Conservation (phyloP, 169 alveolate species). For the Eimeria falciformis region DNA sequence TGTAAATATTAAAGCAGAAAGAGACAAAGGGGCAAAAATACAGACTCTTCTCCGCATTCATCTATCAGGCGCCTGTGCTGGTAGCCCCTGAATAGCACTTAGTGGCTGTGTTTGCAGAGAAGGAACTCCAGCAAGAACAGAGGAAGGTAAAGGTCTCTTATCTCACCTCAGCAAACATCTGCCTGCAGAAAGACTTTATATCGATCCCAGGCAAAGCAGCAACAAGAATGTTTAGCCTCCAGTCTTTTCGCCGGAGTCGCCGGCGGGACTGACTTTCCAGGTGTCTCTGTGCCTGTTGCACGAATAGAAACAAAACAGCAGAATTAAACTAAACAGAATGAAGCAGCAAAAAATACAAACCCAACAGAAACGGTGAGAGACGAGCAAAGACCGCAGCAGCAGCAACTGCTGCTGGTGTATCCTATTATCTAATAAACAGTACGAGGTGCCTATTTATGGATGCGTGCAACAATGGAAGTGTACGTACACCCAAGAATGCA, state of each 20-base stretch:
- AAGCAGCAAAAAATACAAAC: not conserved
- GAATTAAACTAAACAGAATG: too few relatives aligned
- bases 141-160: not conserved
- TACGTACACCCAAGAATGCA: not conserved
- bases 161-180: constrained; percentile 54
- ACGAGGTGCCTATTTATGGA: too few relatives aligned
- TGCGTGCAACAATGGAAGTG: not conserved
- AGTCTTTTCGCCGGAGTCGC: constrained; percentile 9
- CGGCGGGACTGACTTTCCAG: constrained; percentile 18
- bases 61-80: too few relatives aligned
- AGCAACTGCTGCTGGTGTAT: not conserved
- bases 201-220: constrained; percentile 52
- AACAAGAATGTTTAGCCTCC: constrained; percentile 42
- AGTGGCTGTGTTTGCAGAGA: not conserved
- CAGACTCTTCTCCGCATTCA: too few relatives aligned
- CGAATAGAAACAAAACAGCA: not conserved
- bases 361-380: too few relatives aligned
- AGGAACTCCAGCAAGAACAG: not conserved
- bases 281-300: constrained; percentile 61
- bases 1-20: too few relatives aligned
- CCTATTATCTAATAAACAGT: too few relatives aligned
- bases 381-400: too few relatives aligned
- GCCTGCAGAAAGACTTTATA: constrained; percentile 3
- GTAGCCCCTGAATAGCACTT: too few relatives aligned
- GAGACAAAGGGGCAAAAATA: too few relatives aligned